Evolutionary conservation across 305 asterid species (phyloP).

Genomic region (Fraxinus angustifolia): DNA sequence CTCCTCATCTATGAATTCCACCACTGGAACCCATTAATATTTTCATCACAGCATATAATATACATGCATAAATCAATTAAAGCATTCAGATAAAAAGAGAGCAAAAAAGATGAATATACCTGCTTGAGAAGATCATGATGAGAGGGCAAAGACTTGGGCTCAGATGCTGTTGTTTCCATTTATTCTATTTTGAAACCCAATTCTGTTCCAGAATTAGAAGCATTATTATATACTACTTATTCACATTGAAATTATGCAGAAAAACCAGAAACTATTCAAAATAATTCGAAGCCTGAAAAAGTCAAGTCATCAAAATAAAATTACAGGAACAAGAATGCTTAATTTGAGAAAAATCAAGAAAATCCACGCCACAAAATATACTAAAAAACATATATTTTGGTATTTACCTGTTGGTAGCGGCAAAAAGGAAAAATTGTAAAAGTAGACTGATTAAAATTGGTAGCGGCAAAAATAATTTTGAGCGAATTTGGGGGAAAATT

Average conservation of each 20-base stretch:
- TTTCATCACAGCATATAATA: background rate
- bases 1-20: background rate
- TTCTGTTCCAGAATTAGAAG: background rate
- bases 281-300: background rate
- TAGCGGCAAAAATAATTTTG: background rate
- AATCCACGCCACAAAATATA: background rate
- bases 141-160: background rate
- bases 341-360: background rate
- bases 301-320: background rate
- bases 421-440: background rate
- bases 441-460: background rate
- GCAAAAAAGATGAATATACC: background rate
- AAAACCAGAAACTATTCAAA: background rate
- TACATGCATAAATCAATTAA: background rate
- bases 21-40: background rate
- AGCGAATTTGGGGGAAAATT: background rate
- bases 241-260: background rate
- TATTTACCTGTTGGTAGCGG: background rate
- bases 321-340: background rate
- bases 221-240: background rate
- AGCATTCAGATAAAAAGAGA: background rate
- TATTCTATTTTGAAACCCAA: background rate
- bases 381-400: background rate
- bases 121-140: background rate
- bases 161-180: background rate